Conservation (phyloP, 768 basidiomycete genomes). For the Lentinula guzmanii region DNA sequence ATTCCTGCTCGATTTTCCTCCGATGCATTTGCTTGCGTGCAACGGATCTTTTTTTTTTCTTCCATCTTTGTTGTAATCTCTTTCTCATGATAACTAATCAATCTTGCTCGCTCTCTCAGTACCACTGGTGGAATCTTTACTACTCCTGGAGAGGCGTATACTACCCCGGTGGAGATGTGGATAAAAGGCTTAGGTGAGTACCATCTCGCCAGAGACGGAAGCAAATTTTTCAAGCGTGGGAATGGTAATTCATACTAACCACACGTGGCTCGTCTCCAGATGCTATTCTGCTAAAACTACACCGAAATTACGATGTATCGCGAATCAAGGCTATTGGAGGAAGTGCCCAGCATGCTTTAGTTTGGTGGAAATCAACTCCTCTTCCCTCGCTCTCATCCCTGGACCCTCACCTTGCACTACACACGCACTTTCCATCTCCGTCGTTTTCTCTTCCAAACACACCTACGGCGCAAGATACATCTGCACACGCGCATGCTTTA, state of each 20-base stretch:
- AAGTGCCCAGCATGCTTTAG: constrained; percentile 72
- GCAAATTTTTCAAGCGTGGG: constrained; percentile 47
- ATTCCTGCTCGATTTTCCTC: constrained; percentile 6
- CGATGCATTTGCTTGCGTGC: background rate
- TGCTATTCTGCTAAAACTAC: constrained; percentile 67
- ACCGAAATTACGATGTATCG: constrained; percentile 61
- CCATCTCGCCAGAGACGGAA: constrained; percentile 39
- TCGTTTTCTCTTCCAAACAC: constrained; percentile 70
- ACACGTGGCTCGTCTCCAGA: constrained; percentile 37
- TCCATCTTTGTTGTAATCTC: background rate
- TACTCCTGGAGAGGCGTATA: constrained; percentile 80
- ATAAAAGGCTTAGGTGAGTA: constrained; percentile 75
- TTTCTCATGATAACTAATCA: background rate
- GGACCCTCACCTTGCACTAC: constrained; percentile 64
- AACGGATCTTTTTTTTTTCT: constrained; percentile 8
- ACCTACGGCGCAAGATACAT: constrained; percentile 74
- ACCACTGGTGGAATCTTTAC: constrained; percentile 86
- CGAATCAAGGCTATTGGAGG: constrained; percentile 75
- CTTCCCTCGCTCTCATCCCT: constrained; percentile 67
- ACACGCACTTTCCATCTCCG: constrained; percentile 61
- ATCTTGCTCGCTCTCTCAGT: constrained; percentile 27
- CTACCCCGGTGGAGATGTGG: constrained; percentile 90
- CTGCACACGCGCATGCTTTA: constrained; percentile 72
- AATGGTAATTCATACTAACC: background rate
- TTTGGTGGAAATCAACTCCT: constrained; percentile 84